Percentiles rank a stretch among this genome's conserved stretches.
Evolutionary conservation across 2,329 filamentous ascomycete genomes (phyloP).

Genomic region (Colletotrichum siamense): DNA sequence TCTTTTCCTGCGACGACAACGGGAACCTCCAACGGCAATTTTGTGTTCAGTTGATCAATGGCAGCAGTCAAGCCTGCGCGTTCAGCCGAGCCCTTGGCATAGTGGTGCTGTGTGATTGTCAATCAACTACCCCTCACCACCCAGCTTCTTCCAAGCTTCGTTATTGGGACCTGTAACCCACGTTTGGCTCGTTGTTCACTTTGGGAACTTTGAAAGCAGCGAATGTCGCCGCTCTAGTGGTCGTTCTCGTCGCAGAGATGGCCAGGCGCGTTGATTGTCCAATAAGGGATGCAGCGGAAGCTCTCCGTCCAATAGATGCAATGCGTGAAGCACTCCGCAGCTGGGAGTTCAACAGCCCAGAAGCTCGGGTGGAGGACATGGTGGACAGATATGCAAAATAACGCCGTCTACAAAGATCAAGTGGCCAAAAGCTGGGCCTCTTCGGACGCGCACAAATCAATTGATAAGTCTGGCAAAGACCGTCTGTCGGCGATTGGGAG

Average conservation of each 20-base stretch:
- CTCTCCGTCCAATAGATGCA: background rate
- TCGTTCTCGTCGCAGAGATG: slow-evolving; percentile 30
- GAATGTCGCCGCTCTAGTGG: slow-evolving; percentile 58
- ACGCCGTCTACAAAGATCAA: background rate
- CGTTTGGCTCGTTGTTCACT: slow-evolving; percentile 94
- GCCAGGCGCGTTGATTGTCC: background rate
- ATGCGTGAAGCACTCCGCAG: slow-evolving; percentile 16
- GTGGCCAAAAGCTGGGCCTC: background rate
- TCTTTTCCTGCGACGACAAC: slow-evolving; percentile 84
- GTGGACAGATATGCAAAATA: background rate
- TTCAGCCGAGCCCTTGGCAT: slow-evolving; percentile 82
- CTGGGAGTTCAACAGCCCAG: slow-evolving; percentile 18
- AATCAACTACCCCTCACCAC: slow-evolving; percentile 38
- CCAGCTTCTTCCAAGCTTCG: background rate
- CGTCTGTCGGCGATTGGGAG: background rate
- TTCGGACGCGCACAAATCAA: background rate
- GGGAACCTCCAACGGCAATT: slow-evolving; percentile 78
- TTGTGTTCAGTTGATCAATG: slow-evolving; percentile 71
- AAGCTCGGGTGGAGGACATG: slow-evolving; percentile 19
- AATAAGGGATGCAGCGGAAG: background rate
- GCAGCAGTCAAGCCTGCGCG: slow-evolving; percentile 78
- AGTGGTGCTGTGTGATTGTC: slow-evolving; percentile 73
- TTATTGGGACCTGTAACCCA: slow-evolving; percentile 52
- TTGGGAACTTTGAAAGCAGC: slow-evolving; percentile 88
- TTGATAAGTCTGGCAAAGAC: background rate